Base-by-base conservation (phyloP, 164 flowering plant species). In the Chimonanthus salicifolius region DNA sequence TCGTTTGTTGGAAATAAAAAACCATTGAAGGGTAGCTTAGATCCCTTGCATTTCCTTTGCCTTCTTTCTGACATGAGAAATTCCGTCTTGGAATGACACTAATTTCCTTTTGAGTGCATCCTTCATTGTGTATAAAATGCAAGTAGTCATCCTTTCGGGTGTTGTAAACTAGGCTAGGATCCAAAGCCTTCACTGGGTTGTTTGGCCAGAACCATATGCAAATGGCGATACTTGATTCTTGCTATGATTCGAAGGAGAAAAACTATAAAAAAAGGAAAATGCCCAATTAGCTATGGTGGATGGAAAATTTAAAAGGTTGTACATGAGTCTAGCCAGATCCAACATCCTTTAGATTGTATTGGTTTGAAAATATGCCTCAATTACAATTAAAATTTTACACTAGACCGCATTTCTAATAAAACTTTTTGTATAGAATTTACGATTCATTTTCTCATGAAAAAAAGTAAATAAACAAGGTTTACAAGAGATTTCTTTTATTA, bases 91-190 rank as follows among this genome's bases (percentile, higher is more conserved):
- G 7, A 15, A 88, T 73, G 11, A 43, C 47, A 49, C 70, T 51
- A 4, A 84, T 13, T 3, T 4, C 65, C 4, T 43, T 7, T 2
- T 16, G 7, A 49, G 43, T 71, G 62, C 76, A 84, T 0, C 81
- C 83, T 15, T 72, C 64, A 47, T 58, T 68, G 69, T 88, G 84
- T 0, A 83, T 73, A 66, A 83, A 16, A 10, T 73, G 71, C 44
- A 81, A 13, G 81, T 83, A 84, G 45, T 85, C 88, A 4, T 18
- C 71, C 71, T 50, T 50, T 1, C 0, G 4, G 9, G 80, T 15
- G 7, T 84, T 85, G 44, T 85, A 86, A 0, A 88, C 81, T 3
- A 86, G 84, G 13, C 89, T 87, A 0, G 91, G 88, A 72, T 82
- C 15, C 4, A 72, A 21, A 4, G 88, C 90, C 50, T 72, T 75